Evolutionary conservation across 2,329 filamentous ascomycete species (phyloP).

Genomic region (Ophiostoma ips): DNA sequence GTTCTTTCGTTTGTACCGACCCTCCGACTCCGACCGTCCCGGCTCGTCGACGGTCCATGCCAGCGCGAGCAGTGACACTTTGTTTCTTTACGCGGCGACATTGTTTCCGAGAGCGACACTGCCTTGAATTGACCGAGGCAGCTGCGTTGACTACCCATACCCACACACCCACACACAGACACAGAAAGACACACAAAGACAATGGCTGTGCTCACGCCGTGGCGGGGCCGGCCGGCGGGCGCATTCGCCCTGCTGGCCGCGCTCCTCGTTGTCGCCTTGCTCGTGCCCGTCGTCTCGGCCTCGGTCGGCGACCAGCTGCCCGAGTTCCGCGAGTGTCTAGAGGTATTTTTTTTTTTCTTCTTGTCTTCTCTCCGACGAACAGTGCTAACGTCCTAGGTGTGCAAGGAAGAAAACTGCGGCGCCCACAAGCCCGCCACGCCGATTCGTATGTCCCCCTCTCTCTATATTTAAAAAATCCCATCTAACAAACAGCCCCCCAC

Average conservation of each 20-base stretch:
- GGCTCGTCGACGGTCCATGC: too few relatives aligned
- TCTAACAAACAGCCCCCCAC: constrained; percentile 50
- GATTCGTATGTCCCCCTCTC: constrained; percentile 47
- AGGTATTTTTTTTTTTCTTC: too few relatives aligned
- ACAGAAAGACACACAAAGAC: too few relatives aligned
- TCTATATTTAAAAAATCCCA: not conserved
- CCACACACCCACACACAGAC: not conserved
- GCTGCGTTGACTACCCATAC: not conserved
- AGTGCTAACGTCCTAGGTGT: constrained; percentile 52
- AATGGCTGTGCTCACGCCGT: not conserved
- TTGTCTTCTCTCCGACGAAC: too few relatives aligned
- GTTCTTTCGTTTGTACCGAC: too few relatives aligned
- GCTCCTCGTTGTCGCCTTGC: constrained; percentile 1
- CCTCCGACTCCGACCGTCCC: too few relatives aligned
- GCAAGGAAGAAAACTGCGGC: constrained; percentile 66
- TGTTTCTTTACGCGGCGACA: too few relatives aligned
- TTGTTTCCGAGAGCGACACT: too few relatives aligned
- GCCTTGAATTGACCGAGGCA: too few relatives aligned
- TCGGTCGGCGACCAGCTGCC: constrained; percentile 74
- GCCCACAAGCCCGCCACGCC: constrained; percentile 40
- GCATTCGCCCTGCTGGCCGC: constrained; percentile 1
- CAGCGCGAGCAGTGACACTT: too few relatives aligned
- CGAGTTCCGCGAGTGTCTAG: constrained; percentile 75
- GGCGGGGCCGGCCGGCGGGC: constrained; percentile 1
- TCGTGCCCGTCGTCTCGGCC: constrained; percentile 39